Percentiles rank a stretch among this genome's conserved stretches.
phyloP scores from a whole-genome alignment of 768 basidiomycete genomes.

The Lentinula edodes region DNA sequence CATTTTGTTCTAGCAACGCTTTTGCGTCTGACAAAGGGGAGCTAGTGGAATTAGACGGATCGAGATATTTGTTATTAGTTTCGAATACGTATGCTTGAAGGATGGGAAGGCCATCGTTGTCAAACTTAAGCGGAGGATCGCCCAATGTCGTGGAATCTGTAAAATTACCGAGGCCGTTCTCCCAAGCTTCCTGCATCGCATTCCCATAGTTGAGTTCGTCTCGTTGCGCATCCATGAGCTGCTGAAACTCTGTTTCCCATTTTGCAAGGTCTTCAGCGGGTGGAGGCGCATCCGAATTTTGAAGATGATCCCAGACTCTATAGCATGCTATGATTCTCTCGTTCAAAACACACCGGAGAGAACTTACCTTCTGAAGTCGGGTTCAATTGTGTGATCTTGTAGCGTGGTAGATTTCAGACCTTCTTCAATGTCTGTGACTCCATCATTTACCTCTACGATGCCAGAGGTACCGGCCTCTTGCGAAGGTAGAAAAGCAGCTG shows the following conservation, averaged over 20 bases:
- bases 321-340: constrained; percentile 1
- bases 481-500: constrained; percentile 45
- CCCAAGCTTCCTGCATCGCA: constrained; percentile 62
- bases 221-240: constrained; percentile 64
- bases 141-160: constrained; percentile 23
- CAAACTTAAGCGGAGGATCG: constrained; percentile 41
- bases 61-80: constrained; percentile 64
- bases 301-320: constrained; percentile 62
- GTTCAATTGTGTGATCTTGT: constrained; percentile 14
- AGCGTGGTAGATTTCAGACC: constrained; percentile 30
- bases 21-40: constrained; percentile 73
- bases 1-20: constrained; percentile 68
- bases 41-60: constrained; percentile 36
- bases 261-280: constrained; percentile 61
- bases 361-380: constrained; percentile 49
- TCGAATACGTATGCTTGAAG: constrained; percentile 73
- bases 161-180: constrained; percentile 44
- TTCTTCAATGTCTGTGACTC: constrained; percentile 31
- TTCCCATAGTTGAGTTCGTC: constrained; percentile 62
- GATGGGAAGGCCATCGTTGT: constrained; percentile 73
- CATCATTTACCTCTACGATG: constrained; percentile 51
- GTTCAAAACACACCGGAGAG: not conserved
- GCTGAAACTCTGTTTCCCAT: constrained; percentile 83
- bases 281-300: constrained; percentile 52
- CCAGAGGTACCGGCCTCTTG: constrained; percentile 36